phyloP scores from a whole-genome alignment of 1,284 basidiomycete species.

The Cryptococcus sp. region DNA sequence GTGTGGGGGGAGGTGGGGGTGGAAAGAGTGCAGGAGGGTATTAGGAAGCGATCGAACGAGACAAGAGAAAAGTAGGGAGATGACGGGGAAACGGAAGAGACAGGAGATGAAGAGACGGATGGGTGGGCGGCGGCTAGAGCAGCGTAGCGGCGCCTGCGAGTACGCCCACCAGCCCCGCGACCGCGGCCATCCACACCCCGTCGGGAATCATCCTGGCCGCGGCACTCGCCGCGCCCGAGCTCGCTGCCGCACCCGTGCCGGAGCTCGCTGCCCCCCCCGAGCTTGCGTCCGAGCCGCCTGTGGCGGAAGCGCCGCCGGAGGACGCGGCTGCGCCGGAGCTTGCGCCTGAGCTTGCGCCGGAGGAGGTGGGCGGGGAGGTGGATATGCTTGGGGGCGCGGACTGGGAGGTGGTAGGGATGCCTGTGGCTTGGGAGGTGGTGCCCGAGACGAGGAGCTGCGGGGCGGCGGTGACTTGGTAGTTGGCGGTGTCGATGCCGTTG shows the following conservation, averaged over 20 bases:
- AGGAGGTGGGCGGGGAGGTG: conserved; percentile 7
- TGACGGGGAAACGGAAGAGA: too few relatives aligned
- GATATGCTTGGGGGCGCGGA: conserved; percentile 15
- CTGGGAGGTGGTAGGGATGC: conserved; percentile 27
- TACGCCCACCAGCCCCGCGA: conserved; percentile 20
- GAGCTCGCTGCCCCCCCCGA: not conserved
- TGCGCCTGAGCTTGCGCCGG: conserved; percentile 7
- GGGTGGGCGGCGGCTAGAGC: conserved; percentile 11
- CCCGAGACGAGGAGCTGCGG: conserved; percentile 26
- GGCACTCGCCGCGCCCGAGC: not conserved
- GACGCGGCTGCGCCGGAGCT: conserved; percentile 5
- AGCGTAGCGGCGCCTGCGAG: conserved; percentile 22
- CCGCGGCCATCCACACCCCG: conserved; percentile 10
- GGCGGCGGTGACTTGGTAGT: conserved; percentile 37
- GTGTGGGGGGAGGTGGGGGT: too few relatives aligned
- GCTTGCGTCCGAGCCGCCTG: not conserved
- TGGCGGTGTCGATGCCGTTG: conserved; percentile 40
- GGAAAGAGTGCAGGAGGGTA: not conserved
- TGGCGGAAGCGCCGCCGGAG: conserved; percentile 8
- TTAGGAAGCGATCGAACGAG: too few relatives aligned
- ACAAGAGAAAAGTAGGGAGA: not conserved
- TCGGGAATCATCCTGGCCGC: not conserved
- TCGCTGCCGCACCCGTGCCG: not conserved
- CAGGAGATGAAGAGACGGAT: too few relatives aligned
- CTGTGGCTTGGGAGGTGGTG: conserved; percentile 17